Conservation (phyloP, 306 rosid species). For the Vigna hirtella region DNA sequence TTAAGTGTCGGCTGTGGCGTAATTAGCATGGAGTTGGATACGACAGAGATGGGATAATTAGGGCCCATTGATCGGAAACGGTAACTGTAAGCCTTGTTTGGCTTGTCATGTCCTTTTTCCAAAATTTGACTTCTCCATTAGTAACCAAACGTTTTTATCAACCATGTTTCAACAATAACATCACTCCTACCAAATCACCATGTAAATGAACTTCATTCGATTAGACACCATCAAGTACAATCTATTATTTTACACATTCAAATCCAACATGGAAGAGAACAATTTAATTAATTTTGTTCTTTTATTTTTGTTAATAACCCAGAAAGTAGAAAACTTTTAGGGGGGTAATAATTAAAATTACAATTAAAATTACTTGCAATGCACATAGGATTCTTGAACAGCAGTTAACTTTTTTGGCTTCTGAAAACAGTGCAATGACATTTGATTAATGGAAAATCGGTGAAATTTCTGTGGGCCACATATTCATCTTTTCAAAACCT, state of each 20-base stretch:
- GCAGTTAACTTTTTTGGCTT: background rate
- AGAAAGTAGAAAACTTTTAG: too few species aligned
- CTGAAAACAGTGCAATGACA: background rate
- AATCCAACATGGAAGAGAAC: too few species aligned
- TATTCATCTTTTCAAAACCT: slow-evolving; percentile 16
- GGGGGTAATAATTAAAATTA: background rate
- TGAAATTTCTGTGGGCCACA: slow-evolving; percentile 18
- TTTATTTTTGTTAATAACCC: too few species aligned
- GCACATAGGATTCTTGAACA: slow-evolving; percentile 16
- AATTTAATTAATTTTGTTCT: too few species aligned
- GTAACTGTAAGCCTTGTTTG: background rate
- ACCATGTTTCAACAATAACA: slow-evolving; percentile 4
- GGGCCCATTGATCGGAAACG: too few species aligned
- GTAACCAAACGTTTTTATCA: background rate
- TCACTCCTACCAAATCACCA: slow-evolving; percentile 2
- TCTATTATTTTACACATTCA: too few species aligned
- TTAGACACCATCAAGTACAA: background rate
- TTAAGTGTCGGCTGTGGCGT: too few species aligned
- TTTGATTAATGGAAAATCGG: background rate
- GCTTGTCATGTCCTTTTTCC: slow-evolving; percentile 10
- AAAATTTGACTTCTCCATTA: background rate
- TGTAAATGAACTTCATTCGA: background rate
- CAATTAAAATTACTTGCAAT: background rate
- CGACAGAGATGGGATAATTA: too few species aligned
- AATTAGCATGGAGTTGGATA: too few species aligned